Percentiles rank a stretch among this genome's conserved stretches.
Conservation (phyloP, 305 asterid species). For the Withania somnifera region DNA sequence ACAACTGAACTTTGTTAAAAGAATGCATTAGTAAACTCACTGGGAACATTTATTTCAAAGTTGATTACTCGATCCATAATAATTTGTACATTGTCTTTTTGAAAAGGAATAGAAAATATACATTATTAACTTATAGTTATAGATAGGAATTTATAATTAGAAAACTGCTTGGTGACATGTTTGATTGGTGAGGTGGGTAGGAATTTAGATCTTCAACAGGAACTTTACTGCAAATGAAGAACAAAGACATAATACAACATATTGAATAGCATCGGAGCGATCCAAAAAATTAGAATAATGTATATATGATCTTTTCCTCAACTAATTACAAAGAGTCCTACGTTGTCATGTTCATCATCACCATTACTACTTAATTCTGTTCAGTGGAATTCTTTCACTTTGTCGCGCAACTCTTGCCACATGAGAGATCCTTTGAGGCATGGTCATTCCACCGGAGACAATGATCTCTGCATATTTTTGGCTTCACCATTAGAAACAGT, state of each 20-base stretch:
- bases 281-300: not conserved
- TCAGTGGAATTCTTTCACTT: conserved; percentile 56
- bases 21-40: too few relatives aligned
- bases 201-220: not conserved
- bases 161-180: not conserved
- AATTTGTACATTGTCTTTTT: too few relatives aligned
- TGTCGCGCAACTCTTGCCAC: conserved; percentile 41
- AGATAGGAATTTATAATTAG: too few relatives aligned
- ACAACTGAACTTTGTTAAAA: too few relatives aligned
- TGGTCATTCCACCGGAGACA: conserved; percentile 90
- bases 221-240: not conserved
- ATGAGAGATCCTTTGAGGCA: conserved; percentile 74
- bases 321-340: not conserved
- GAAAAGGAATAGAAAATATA: not conserved
- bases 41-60: too few relatives aligned
- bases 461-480: conserved; percentile 56
- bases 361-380: conserved; percentile 28
- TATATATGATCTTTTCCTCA: not conserved
- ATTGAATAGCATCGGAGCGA: not conserved
- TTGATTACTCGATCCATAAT: not conserved
- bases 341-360: not conserved
- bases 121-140: not conserved
- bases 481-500: conserved; percentile 7
- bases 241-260: not conserved
- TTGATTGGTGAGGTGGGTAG: not conserved